These are phyloP conservation scores for Physocladia obscura DNA, from an alignment of 192 early-diverging fungal genomes.

Conservation along the genomic window DNA sequence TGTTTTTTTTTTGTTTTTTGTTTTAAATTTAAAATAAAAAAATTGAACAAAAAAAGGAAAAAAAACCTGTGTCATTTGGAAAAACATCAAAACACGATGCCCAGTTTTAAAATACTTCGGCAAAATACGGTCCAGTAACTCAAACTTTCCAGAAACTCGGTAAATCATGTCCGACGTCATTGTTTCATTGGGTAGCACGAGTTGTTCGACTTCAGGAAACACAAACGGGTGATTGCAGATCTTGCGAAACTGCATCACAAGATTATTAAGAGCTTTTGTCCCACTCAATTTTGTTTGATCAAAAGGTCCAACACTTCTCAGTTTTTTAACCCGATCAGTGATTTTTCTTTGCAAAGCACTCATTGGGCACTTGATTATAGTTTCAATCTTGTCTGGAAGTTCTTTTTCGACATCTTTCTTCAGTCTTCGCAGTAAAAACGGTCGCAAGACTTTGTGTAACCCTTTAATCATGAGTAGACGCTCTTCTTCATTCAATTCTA, in stretches of 20 bases:
- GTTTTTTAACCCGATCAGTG: conserved; percentile 77
- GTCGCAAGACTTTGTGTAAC: conserved; percentile 94
- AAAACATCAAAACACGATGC: conserved; percentile 75
- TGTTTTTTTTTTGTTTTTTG: conserved; percentile 35
- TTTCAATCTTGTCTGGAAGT: conserved; percentile 95
- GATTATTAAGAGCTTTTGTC: conserved; percentile 86
- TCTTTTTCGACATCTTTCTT: conserved; percentile 99
- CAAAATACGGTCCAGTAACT: conserved; percentile 90
- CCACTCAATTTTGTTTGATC: conserved; percentile 50
- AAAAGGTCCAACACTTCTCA: conserved; percentile 31
- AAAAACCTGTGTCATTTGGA: conserved; percentile 60
- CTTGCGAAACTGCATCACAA: conserved; percentile 97
- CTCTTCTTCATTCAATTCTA: conserved; percentile 98
- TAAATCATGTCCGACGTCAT: conserved; percentile 58
- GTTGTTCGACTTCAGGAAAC: conserved; percentile 86
- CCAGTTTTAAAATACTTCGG: conserved; percentile 81
- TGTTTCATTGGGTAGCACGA: conserved; percentile 64
- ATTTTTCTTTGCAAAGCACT: conserved; percentile 74
- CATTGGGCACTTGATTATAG: conserved; percentile 87
- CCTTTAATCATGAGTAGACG: conserved; percentile 91
- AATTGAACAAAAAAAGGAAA: too few relatives aligned
- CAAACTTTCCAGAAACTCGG: conserved; percentile 92
- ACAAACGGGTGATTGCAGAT: conserved; percentile 99
- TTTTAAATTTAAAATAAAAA: too few relatives aligned
- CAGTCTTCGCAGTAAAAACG: conserved; percentile 91